Percentiles rank a stretch among this genome's conserved stretches.
These are phyloP conservation scores for Wickerhamiella brachini DNA, from an alignment of 805 yeast genomes.

Conservation along the genomic window DNA sequence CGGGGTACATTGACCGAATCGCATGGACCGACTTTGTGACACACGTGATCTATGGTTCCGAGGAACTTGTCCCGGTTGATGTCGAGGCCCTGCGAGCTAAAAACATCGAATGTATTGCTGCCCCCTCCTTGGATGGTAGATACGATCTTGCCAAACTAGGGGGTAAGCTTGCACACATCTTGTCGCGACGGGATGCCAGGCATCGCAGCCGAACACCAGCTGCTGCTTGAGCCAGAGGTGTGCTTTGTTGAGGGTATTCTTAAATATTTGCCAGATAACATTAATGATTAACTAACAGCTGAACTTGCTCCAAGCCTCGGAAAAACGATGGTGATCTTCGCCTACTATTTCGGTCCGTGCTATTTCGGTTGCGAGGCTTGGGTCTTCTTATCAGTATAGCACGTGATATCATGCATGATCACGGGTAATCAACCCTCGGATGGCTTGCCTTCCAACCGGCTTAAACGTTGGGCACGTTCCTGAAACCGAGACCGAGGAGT, in stretches of 20 bases:
- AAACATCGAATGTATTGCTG: constrained; percentile 4
- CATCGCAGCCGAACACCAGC: neutral
- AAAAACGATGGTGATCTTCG: no score
- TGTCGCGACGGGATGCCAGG: neutral
- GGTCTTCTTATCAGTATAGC: neutral
- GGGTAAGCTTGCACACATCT: neutral
- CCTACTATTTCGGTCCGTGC: no score
- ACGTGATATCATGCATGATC: neutral
- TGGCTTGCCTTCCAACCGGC: neutral
- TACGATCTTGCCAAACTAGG: neutral
- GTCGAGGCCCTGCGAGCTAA: neutral
- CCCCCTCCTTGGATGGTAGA: neutral
- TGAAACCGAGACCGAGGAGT: neutral
- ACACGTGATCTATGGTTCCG: constrained; percentile 37
- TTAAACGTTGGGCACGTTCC: neutral
- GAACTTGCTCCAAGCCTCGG: no score
- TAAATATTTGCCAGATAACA: no score
- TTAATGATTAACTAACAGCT: no score
- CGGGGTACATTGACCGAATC: constrained; percentile 4
- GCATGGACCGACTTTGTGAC: constrained; percentile 41
- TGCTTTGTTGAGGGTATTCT: no score
- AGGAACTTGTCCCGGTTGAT: neutral
- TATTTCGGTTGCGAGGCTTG: neutral
- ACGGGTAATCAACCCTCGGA: neutral
- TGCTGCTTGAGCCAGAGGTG: no score